Evolutionary conservation across 352 stramenopile species (phyloP).

Genomic region (Globisporangium echinulatum): DNA sequence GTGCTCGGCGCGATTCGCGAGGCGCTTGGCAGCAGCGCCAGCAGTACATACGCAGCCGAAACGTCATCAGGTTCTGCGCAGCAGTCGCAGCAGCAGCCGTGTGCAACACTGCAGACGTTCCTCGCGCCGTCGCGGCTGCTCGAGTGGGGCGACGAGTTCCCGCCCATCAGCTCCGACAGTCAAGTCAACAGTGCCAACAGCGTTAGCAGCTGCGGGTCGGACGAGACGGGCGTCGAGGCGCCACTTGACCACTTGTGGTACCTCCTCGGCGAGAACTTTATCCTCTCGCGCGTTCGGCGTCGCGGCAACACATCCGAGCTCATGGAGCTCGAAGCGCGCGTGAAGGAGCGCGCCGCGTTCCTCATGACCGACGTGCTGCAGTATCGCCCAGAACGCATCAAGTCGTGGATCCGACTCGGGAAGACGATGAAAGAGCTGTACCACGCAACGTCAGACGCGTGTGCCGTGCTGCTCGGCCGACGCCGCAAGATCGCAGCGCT

Average conservation of each 20-base stretch:
- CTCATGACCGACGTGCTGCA: slow-evolving; percentile 57
- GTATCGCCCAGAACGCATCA: slow-evolving; percentile 48
- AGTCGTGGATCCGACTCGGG: slow-evolving; percentile 61
- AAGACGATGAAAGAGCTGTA: slow-evolving; percentile 70
- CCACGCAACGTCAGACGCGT: slow-evolving; percentile 55
- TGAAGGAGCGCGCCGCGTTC: slow-evolving; percentile 50
- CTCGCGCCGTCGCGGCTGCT: slow-evolving; percentile 32
- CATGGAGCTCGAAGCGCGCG: slow-evolving; percentile 47
- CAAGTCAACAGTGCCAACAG: too few species aligned
- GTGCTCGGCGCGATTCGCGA: slow-evolving; percentile 51
- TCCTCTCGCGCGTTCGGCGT: slow-evolving; percentile 48
- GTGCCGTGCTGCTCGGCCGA: slow-evolving; percentile 38
- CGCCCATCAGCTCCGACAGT: not conserved
- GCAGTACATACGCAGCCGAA: too few species aligned
- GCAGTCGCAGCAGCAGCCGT: not conserved
- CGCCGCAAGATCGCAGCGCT: slow-evolving; percentile 35
- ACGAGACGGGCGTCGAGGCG: not conserved
- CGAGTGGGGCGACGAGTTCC: slow-evolving; percentile 17
- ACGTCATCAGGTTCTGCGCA: slow-evolving; percentile 9
- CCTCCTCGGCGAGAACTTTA: slow-evolving; percentile 65
- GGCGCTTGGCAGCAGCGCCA: slow-evolving; percentile 3
- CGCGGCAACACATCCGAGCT: slow-evolving; percentile 54
- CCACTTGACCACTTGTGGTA: slow-evolving; percentile 62
- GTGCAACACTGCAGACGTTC: slow-evolving; percentile 20
- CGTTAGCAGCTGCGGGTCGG: not conserved